Conservation (phyloP, 208 protist species). For the Leishmania tropica region DNA sequence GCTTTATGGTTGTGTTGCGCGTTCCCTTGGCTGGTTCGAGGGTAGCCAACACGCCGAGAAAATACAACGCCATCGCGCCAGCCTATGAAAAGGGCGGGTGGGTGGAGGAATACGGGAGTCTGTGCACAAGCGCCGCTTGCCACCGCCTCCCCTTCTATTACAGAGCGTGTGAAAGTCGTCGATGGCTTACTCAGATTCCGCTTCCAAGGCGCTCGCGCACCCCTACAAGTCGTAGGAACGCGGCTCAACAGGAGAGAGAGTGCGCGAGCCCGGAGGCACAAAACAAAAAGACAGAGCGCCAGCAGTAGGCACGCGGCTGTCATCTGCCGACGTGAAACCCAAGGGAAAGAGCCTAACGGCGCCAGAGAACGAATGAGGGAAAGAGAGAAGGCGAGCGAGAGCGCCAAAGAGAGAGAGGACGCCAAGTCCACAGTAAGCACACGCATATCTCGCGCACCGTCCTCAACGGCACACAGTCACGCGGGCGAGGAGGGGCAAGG, state of each 20-base stretch:
- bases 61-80: not conserved
- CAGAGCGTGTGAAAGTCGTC: not conserved
- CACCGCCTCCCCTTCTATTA: not conserved
- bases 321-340: not conserved
- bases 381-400: not conserved
- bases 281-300: not conserved
- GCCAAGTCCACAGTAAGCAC: not conserved
- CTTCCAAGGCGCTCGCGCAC: not conserved
- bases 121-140: not conserved
- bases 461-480: not conserved
- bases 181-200: not conserved
- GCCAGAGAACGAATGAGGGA: not conserved
- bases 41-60: not conserved
- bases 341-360: not conserved
- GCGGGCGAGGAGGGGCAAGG: not conserved
- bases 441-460: not conserved
- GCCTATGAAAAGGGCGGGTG: too few species aligned
- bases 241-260: not conserved
- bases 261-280: not conserved
- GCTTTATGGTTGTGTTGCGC: not conserved
- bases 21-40: not conserved
- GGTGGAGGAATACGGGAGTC: not conserved
- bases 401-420: not conserved
- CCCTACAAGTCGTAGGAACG: not conserved
- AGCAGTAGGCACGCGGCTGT: not conserved